Base-by-base conservation (phyloP, 192 early-diverging fungal genomes). In the Backusella morwellensis region DNA sequence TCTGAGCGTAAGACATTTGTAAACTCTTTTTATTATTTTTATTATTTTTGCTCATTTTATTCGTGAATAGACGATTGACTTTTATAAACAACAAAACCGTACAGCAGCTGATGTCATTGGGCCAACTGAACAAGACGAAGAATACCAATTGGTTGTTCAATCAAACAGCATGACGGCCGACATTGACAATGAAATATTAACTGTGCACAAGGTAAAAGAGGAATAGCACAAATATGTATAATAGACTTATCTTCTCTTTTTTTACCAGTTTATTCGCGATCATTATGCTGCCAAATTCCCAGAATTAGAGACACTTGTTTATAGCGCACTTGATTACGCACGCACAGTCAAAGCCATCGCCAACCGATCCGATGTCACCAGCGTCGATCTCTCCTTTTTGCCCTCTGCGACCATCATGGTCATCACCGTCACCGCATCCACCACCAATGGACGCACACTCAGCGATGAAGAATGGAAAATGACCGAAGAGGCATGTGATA, bases 271-370 rank as follows among this genome's bases (percentile, higher is more conserved):
- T 80, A 91, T 97, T 67, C 71, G 91, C n/a, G 97, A 99, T 82
- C 93, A 95, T 71, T 99, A 97, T 83, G 92, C 90, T 35, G 78
- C 87, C 56, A 90, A 91, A 38, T 98, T 99, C 76, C 96, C 97
- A 0, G 98, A 98, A 79, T 87, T 99, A 6, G 96, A 97, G 83
- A 89, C 91, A 15, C 85, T 99, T n/a, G 91, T 99, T 8, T 90
- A 87, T 2, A 93, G 93, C 72, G 91, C 98, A 1, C 78, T 95
- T 7, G 96, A 97, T 74, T 99, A 97, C 86, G 93, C 95, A 21
- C 86, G 92, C 9, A 90, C 94, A 0, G 95, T 98, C 12, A 92
- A 89, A 78, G 82, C 88, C 4, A 96, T 97, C 75, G 96, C 90
- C 21, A 91, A 92, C 68, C 87, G 93, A 67, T 82, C 83, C 70